Evolutionary conservation across 2,329 filamentous ascomycete genomes (phyloP).

Genomic region (Trichoderma atrobrunneum): DNA sequence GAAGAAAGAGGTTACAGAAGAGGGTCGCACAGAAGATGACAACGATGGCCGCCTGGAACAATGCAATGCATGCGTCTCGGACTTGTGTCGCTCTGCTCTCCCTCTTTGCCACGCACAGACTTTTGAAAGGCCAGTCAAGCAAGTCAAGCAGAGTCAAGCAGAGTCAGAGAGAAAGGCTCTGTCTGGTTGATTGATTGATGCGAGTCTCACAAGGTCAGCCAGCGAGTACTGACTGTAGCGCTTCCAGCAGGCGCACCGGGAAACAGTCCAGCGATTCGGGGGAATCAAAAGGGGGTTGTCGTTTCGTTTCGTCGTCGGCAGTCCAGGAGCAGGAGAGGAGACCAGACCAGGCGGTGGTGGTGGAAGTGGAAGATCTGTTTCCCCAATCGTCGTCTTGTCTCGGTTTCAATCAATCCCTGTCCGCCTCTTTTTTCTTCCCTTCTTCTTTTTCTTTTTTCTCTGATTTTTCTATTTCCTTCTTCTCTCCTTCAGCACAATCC

Average conservation of each 20-base stretch:
- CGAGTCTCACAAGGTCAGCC: not conserved
- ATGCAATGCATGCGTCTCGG: slow-evolving; percentile 8
- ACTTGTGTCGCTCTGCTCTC: slow-evolving; percentile 1
- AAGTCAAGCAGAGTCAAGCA: not conserved
- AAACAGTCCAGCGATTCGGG: not conserved
- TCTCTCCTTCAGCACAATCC: not conserved
- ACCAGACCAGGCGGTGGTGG: not conserved
- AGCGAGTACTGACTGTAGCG: not conserved
- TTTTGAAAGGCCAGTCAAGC: not conserved
- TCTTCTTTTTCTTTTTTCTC: not conserved
- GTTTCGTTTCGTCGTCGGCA: not conserved
- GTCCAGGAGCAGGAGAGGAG: not conserved
- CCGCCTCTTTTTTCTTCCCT: not conserved
- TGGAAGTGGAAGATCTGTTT: not conserved
- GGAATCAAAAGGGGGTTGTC: not conserved
- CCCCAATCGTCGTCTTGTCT: not conserved
- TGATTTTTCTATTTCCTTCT: not conserved
- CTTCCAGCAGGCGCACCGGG: not conserved
- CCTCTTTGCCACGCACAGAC: slow-evolving; percentile 7
- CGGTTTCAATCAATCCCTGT: not conserved
- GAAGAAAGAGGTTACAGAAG: not conserved
- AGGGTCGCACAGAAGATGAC: slow-evolving; percentile 6
- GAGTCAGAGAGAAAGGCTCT: not conserved
- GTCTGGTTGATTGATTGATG: not conserved
- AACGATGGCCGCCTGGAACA: not conserved